phyloP scores from a whole-genome alignment of 345 rosid genomes.

The Heritiera littoralis region DNA sequence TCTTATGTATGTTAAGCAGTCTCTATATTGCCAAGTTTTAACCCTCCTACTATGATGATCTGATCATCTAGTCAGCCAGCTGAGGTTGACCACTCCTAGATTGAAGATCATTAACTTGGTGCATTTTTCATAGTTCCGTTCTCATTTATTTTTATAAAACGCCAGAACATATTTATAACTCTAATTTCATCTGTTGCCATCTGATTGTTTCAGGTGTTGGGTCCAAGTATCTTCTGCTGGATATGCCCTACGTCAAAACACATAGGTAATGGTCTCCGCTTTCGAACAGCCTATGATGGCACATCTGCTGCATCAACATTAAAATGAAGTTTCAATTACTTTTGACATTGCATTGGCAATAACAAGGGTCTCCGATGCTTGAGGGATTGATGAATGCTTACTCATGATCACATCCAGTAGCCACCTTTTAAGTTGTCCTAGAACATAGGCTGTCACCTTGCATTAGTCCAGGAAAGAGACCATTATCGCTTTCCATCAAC shows the following conservation, averaged over 20 bases:
- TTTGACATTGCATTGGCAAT: slow-evolving; percentile 19
- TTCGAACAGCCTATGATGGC: slow-evolving; percentile 61
- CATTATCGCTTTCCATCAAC: neutral
- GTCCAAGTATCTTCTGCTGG: slow-evolving; percentile 77
- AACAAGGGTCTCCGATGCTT: neutral
- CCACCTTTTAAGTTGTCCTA: slow-evolving; percentile 5
- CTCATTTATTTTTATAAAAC: neutral
- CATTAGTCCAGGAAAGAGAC: neutral
- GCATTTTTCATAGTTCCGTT: neutral
- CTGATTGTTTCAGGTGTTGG: slow-evolving; percentile 61
- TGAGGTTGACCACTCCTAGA: neutral
- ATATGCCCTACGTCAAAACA: slow-evolving; percentile 67
- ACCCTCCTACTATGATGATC: neutral
- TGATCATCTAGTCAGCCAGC: slow-evolving; percentile 1
- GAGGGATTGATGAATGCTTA: slow-evolving; percentile 6
- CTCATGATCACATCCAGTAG: neutral
- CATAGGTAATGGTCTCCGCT: slow-evolving; percentile 72
- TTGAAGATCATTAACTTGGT: neutral
- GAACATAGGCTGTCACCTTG: neutral
- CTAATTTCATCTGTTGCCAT: slow-evolving; percentile 4
- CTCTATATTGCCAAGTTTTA: neutral
- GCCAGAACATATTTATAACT: neutral
- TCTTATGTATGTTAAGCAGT: neutral
- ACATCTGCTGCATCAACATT: slow-evolving; percentile 30
- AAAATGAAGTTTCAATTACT: slow-evolving; percentile 28